Percentiles rank a stretch among this genome's conserved stretches.
These are phyloP conservation scores for Millerago galiae DNA, from an alignment of 805 yeast genomes.

Conservation along the genomic window DNA sequence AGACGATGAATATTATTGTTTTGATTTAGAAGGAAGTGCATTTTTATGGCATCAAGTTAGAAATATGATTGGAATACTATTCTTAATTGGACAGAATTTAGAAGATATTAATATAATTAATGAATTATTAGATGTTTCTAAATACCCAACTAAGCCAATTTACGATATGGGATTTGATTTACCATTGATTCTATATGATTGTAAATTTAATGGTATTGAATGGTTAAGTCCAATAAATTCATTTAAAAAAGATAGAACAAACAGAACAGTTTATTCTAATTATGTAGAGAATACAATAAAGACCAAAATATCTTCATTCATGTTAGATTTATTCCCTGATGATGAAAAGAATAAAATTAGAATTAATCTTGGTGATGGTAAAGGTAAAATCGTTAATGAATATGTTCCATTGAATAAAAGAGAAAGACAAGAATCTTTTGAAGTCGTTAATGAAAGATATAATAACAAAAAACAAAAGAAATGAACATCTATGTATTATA, in stretches of 20 bases:
- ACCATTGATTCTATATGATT: constrained; percentile 83
- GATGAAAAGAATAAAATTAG: constrained; percentile 13
- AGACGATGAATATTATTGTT: constrained; percentile 46
- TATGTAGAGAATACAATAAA: constrained; percentile 55
- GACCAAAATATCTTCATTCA: constrained; percentile 37
- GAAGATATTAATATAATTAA: constrained; percentile 56
- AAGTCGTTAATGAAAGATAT: constrained; percentile 62
- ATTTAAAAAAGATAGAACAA: constrained; percentile 35
- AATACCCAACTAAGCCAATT: constrained; percentile 61
- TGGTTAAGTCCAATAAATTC: constrained; percentile 42
- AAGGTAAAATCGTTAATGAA: constrained; percentile 48
- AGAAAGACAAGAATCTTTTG: constrained; percentile 56
- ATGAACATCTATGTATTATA: not conserved
- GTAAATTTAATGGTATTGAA: constrained; percentile 63
- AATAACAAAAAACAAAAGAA: constrained; percentile 27
- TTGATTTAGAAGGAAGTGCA: constrained; percentile 82
- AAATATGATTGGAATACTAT: constrained; percentile 82
- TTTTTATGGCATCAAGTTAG: constrained; percentile 98
- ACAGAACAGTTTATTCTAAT: constrained; percentile 39
- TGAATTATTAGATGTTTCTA: constrained; percentile 47
- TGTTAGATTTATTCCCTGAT: constrained; percentile 19
- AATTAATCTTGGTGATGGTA: constrained; percentile 74
- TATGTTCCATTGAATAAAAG: constrained; percentile 57
- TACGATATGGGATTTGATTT: constrained; percentile 88
- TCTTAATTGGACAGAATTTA: constrained; percentile 71